Evolutionary conservation across 1,284 basidiomycete genomes (phyloP).

Genomic region (Tylopilus orsonianus): DNA sequence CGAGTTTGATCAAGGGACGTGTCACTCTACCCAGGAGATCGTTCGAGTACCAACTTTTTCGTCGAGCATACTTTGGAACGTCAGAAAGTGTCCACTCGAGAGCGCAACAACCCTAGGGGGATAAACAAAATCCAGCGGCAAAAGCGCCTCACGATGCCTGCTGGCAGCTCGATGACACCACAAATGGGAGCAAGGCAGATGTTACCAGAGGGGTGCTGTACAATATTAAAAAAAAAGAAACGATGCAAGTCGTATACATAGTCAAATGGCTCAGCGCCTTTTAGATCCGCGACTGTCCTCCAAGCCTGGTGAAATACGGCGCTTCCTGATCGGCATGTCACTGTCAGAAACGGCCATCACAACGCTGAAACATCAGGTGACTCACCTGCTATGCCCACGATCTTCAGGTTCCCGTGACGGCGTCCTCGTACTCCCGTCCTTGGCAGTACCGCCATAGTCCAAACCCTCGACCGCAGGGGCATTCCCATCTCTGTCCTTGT

Average conservation of each 20-base stretch:
- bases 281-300: slow-evolving; percentile 61
- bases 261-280: slow-evolving; percentile 50
- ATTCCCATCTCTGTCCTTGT: slow-evolving; percentile 81
- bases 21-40: no score
- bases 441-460: slow-evolving; percentile 69
- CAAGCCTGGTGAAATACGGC: slow-evolving; percentile 57
- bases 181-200: no score
- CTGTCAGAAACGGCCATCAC: not conserved
- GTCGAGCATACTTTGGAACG: no score
- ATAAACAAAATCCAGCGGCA: no score
- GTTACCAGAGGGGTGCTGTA: slow-evolving; percentile 21
- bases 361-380: not conserved
- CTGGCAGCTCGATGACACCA: no score
- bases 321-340: slow-evolving; percentile 45
- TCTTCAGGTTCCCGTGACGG: slow-evolving; percentile 61
- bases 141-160: not conserved
- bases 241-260: slow-evolving; percentile 24
- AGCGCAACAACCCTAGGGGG: no score
- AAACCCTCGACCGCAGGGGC: slow-evolving; percentile 79
- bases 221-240: slow-evolving; percentile 18
- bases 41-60: no score
- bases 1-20: no score
- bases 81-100: no score
- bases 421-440: slow-evolving; percentile 45
- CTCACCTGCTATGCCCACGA: slow-evolving; percentile 48